phyloP scores from a whole-genome alignment of 306 rosid genomes.

The Astragalus membranaceus region DNA sequence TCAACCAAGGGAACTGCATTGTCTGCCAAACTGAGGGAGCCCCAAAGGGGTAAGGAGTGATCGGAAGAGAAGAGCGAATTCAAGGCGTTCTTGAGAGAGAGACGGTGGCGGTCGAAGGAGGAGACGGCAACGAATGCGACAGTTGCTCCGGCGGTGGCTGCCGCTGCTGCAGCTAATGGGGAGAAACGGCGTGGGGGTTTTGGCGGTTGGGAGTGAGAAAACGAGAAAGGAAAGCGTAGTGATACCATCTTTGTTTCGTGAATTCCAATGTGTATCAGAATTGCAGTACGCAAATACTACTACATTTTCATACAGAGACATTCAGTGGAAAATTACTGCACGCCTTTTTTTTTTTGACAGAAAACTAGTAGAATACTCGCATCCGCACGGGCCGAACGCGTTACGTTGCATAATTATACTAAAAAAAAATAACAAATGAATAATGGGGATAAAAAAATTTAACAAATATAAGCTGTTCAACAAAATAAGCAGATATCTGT shows the following conservation, averaged over 20 bases:
- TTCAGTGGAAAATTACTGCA: too few relatives aligned
- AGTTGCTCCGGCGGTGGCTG: constrained; percentile 35
- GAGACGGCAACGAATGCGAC: constrained; percentile 37
- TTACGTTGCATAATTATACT: too few relatives aligned
- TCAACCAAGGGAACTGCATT: constrained; percentile 37
- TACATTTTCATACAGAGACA: not conserved
- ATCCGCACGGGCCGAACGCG: too few relatives aligned
- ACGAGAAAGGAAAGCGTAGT: constrained; percentile 79
- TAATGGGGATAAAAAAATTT: too few relatives aligned
- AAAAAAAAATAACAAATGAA: too few relatives aligned
- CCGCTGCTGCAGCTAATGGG: constrained; percentile 15
- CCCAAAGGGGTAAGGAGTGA: constrained; percentile 51
- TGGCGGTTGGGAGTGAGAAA: constrained; percentile 51
- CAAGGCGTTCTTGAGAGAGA: constrained; percentile 41
- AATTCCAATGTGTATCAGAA: not conserved
- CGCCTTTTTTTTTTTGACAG: too few relatives aligned
- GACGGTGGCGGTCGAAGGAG: constrained; percentile 22
- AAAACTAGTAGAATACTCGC: too few relatives aligned
- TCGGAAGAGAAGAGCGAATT: constrained; percentile 37
- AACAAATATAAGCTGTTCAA: too few relatives aligned
- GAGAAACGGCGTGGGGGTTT: constrained; percentile 30
- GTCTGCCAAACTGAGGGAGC: constrained; percentile 57
- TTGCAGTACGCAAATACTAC: not conserved
- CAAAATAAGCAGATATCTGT: too few relatives aligned
- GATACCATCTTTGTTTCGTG: constrained; percentile 48